Evolutionary conservation across 495 filamentous ascomycete genomes (phyloP), one percentile per base, ranked within the genome.

Genomic region (Podospora sp.): DNA sequence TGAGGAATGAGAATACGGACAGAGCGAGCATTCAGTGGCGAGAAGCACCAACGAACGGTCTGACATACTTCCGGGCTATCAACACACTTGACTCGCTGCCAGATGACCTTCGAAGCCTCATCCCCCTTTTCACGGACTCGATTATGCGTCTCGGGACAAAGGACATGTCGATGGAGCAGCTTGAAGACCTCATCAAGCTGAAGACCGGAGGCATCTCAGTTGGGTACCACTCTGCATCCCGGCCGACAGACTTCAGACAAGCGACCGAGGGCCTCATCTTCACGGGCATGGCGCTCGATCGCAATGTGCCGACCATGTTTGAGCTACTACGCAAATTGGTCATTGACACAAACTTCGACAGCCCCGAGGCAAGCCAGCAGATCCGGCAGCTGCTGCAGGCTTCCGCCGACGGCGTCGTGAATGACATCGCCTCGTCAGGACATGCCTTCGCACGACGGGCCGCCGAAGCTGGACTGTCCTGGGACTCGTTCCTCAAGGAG

Each of bases 51-150:
- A 99, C 95, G 0, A 98, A 99, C 73, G 95, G 95, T 2, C 77
- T 99, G 60, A 98, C 96, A 1, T 99, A 99, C 76, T 97, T 99
- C 80, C 89, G 92, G 72, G 94, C 92, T 8, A 84, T 97, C 75
- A 92, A 94, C 70, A 81, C 84, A 1, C 86, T 98, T 61, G 82
- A 90, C 24, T 87, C 89, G 67, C 81, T 99, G 26, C 95, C 96
- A 0, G 89, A 92, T 70, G 92, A 97, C 24, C 84, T 99, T 27
- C 86, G 96, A 40, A 80, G 90, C 66, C 82, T 97, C 60, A 88
- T 98, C 70, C 96, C 95, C 1, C 79, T 99, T 12, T 99, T 98
- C 75, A 92, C 91, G 36, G 93, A 97, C 75, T 89, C 91, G 11
- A 89, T 99, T 49, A 92, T 97, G 90, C 88, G 95, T 27, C 82